These are phyloP conservation scores for Colletotrichum tropicale DNA, from an alignment of 2,329 filamentous ascomycete species.

Conservation along the genomic window DNA sequence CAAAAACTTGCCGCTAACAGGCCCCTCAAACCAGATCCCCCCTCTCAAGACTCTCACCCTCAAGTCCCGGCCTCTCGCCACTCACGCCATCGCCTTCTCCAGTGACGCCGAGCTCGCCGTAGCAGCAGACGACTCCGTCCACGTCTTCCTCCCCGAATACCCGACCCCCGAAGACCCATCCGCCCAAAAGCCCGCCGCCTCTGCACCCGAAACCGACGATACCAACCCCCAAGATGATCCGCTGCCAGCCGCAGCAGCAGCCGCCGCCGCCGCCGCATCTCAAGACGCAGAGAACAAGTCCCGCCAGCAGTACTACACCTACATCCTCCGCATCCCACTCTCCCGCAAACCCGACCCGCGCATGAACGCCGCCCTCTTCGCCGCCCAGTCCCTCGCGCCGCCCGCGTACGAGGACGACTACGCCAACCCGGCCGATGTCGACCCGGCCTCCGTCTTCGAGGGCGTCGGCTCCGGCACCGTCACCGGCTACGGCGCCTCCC, in stretches of 20 bases:
- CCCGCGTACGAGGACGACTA: constrained; percentile 26
- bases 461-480: constrained; percentile 52
- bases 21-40: constrained; percentile 36
- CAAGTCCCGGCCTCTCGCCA: constrained; percentile 46
- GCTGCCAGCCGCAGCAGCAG: constrained; percentile 21
- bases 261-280: neutral
- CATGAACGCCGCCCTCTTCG: constrained; percentile 52
- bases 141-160: constrained; percentile 55
- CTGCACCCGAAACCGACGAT: constrained; percentile 13
- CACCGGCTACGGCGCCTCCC: constrained; percentile 51
- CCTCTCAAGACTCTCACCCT: constrained; percentile 52
- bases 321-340: constrained; percentile 34
- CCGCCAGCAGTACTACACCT: constrained; percentile 35
- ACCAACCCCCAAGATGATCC: constrained; percentile 27
- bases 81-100: constrained; percentile 54
- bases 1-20: neutral
- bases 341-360: constrained; percentile 41
- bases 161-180: constrained; percentile 21
- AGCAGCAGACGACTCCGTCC: constrained; percentile 59
- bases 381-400: constrained; percentile 37
- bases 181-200: constrained; percentile 6
- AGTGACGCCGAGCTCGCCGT: constrained; percentile 63
- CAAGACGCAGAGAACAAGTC: constrained; percentile 1
- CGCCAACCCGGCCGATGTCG: neutral
- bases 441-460: constrained; percentile 28